phyloP scores from a whole-genome alignment of 1,139 yeast genomes.

The Hyphopichia pseudoburtonii region DNA sequence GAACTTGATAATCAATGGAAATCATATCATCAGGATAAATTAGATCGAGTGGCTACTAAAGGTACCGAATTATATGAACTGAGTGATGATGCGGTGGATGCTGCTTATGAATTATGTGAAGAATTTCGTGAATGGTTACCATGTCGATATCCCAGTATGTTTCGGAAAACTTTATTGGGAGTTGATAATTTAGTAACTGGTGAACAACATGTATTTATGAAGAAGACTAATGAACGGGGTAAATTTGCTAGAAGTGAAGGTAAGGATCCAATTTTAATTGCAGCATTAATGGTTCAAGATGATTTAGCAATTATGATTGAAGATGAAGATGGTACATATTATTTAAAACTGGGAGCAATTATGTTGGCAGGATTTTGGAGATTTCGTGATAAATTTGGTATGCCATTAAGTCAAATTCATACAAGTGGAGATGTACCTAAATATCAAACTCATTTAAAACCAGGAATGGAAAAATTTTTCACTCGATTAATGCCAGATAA shows the following conservation, averaged over 20 bases:
- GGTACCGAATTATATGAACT: slow-evolving; percentile 54
- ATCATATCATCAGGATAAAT: slow-evolving; percentile 52
- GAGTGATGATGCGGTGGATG: slow-evolving; percentile 50
- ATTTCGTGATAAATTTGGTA: slow-evolving; percentile 52
- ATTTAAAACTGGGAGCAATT: slow-evolving; percentile 59
- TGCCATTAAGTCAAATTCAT: slow-evolving; percentile 59
- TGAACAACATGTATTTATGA: slow-evolving; percentile 29
- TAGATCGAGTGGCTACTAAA: slow-evolving; percentile 44
- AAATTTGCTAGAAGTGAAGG: slow-evolving; percentile 19
- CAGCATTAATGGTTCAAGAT: slow-evolving; percentile 62
- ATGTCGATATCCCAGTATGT: slow-evolving; percentile 56
- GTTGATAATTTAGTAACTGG: slow-evolving; percentile 54
- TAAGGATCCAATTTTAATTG: slow-evolving; percentile 56
- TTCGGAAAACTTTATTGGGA: slow-evolving; percentile 44
- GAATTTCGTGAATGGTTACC: slow-evolving; percentile 57
- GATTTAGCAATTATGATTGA: slow-evolving; percentile 69
- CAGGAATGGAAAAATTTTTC: slow-evolving; percentile 67
- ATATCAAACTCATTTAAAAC: slow-evolving; percentile 54
- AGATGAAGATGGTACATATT: slow-evolving; percentile 53
- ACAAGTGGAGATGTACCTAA: slow-evolving; percentile 68
- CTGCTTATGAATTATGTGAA: slow-evolving; percentile 55
- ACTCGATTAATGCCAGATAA: slow-evolving; percentile 51
- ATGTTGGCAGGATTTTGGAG: slow-evolving; percentile 68
- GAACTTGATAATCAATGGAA: slow-evolving; percentile 66
- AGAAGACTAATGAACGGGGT: slow-evolving; percentile 6